Evolutionary conservation across 176 grass and related monocot species (phyloP).

Genomic region (Pontederia crassipes): DNA sequence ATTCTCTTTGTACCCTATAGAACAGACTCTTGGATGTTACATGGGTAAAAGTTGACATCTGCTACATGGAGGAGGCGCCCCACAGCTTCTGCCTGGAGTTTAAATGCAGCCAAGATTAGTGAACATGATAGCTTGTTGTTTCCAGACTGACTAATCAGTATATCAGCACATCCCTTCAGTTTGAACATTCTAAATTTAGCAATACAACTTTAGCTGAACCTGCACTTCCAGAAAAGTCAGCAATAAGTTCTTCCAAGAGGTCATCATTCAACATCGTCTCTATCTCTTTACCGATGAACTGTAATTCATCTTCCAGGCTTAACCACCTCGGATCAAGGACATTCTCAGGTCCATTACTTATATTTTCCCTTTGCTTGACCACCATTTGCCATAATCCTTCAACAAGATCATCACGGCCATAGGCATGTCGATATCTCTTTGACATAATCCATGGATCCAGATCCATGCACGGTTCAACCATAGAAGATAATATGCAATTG

Average conservation of each 20-base stretch:
- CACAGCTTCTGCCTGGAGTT: too few relatives aligned
- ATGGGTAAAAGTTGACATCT: too few relatives aligned
- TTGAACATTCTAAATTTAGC: not conserved
- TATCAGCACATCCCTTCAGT: not conserved
- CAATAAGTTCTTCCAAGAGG: slow-evolving; percentile 55
- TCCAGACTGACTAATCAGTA: too few relatives aligned
- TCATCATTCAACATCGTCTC: slow-evolving; percentile 37
- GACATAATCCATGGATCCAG: slow-evolving; percentile 19
- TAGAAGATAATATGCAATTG: slow-evolving; percentile 36
- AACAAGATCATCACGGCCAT: slow-evolving; percentile 37
- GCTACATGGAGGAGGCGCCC: too few relatives aligned
- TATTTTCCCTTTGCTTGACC: slow-evolving; percentile 31
- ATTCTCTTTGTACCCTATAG: too few relatives aligned
- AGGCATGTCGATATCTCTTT: slow-evolving; percentile 16
- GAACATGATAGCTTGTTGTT: too few relatives aligned
- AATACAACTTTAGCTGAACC: not conserved
- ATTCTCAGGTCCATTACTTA: slow-evolving; percentile 22
- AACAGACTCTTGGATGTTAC: too few relatives aligned
- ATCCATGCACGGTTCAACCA: slow-evolving; percentile 27
- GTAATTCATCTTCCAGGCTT: slow-evolving; percentile 33
- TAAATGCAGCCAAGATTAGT: too few relatives aligned
- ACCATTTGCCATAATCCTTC: slow-evolving; percentile 68
- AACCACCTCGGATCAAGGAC: slow-evolving; percentile 49
- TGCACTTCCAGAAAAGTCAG: slow-evolving; percentile 13
- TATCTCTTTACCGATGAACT: slow-evolving; percentile 35